Evolutionary conservation across 495 filamentous ascomycete genomes (phyloP), one percentile per base, ranked within the genome.

Genomic region (Neurospora sp.): DNA sequence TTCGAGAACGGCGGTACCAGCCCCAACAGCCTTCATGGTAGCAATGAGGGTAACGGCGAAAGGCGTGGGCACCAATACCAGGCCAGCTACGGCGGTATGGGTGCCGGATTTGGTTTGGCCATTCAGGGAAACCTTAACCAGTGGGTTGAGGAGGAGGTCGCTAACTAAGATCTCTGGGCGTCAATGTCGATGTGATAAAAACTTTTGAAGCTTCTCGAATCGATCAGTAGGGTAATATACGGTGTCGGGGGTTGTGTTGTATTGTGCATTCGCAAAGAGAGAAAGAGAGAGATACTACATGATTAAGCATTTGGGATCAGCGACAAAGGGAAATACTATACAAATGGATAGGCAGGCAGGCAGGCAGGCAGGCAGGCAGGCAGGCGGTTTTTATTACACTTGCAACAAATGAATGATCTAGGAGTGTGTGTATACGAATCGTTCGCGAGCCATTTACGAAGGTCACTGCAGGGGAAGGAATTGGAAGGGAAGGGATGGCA

Each of bases 141-240:
- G 10, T 87, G 87, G 83, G 85, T 85, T 45, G 87, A 87, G 76
- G 87, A 88, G 79, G 86, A 88, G 75, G 84, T 87, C 70, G 83
- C 81, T 39, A 86, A 86, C 78, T 86, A 73, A 79, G 72, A 65
- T 17, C 53, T 35, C 53, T 61, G 27, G 45, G 27, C 31, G 27
- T 61, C 53, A 35, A 35, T 7, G 5, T 61, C 4, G 12, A 42
- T 22, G 7, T 59, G 22, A 61, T 8, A 14, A 14, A 53, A 42
- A 31, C 38, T n/a, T 20, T 38, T 41, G 40, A 38, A 44, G 69
- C 69, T 37, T 37, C 17, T 65, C 27, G 53, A 65, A 65, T 65
- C 27, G 53, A 65, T 65, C 53, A 65, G 53, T 65, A 65, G 53
- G 53, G 53, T 65, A 65, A 65, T 65, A 65, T 65, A 61, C 14